Evolutionary conservation across 805 yeast species (phyloP), one percentile per base, ranked within the genome.

Genomic region (Cyberlindnera petersonii): DNA sequence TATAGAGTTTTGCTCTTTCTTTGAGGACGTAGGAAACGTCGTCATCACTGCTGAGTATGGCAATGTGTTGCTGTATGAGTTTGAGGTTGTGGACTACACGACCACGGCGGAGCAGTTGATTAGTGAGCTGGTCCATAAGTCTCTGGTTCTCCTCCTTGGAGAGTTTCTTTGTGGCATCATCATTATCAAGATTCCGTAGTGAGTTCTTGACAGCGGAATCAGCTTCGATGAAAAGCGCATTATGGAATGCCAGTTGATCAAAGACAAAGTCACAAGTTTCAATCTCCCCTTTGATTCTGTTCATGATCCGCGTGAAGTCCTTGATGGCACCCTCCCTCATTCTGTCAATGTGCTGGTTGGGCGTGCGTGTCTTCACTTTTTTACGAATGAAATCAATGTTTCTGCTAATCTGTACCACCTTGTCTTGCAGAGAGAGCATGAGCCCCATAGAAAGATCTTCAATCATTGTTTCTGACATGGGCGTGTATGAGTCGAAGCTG

Each of bases 1-100:
- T 55, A 27, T 55, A 55, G 8, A 55, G 45, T 35, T 54, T 52
- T 16, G 59, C 55, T 20, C 59, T 46, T 32, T 55, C 59, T 27
- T 55, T 55, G n/a, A 55, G 39, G 4, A 55, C 56, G 24, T 52
- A 55, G 4, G 53, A 40, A 13, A 55, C 49, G 30, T 55, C 59
- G 21, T 55, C 57, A 17, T 43, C 41, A 15, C 30, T 30, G 3
- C 45, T 33, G 5, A 53, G 41, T 24, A 21, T 22, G 2, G 15
- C 13, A 6, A 55, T 36, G 31, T 44, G 45, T n/a, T 27, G 16
- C 13, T 39, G 39, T 3, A 55, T 40, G 9, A 33, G 23, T 5
- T 42, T 35, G 9, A 55, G 15, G 31, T 55, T 55, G 23, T 44
- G 35, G 3, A 40, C 43, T 4, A 38, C 14, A 7, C 34, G 15